These are phyloP conservation scores for Phaffia tasmanica DNA, from an alignment of 768 basidiomycete species.

Conservation along the genomic window DNA sequence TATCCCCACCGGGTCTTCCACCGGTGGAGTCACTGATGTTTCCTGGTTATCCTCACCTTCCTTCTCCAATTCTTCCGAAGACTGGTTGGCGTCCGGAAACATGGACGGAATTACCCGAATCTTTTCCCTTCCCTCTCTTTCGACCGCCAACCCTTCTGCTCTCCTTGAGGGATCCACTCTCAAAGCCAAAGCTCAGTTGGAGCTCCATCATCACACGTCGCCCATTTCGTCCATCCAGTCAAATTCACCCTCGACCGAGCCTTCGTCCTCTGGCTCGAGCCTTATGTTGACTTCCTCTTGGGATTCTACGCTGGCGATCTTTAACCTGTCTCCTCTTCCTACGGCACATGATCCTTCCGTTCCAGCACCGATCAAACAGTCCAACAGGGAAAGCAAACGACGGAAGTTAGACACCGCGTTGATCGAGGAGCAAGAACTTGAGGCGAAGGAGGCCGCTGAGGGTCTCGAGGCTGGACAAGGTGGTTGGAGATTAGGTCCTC, in stretches of 20 bases:
- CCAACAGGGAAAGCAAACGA: slow-evolving; percentile 49
- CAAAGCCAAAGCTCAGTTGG: slow-evolving; percentile 47
- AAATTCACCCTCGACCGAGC: slow-evolving; percentile 30
- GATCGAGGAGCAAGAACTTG: slow-evolving; percentile 41
- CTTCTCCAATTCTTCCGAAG: slow-evolving; percentile 30
- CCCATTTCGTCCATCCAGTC: slow-evolving; percentile 59
- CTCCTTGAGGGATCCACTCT: background rate
- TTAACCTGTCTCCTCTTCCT: slow-evolving; percentile 29
- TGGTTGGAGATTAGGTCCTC: slow-evolving; percentile 47
- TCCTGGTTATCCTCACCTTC: slow-evolving; percentile 34
- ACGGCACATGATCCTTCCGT: slow-evolving; percentile 45
- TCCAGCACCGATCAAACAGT: slow-evolving; percentile 16
- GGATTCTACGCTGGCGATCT: slow-evolving; percentile 76
- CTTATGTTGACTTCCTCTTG: slow-evolving; percentile 69
- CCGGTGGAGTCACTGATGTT: slow-evolving; percentile 36
- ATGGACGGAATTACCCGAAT: slow-evolving; percentile 37
- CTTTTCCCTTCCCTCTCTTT: slow-evolving; percentile 37
- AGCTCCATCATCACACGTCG: slow-evolving; percentile 70
- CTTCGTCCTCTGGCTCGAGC: slow-evolving; percentile 42
- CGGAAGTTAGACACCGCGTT: slow-evolving; percentile 40
- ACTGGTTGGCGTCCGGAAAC: slow-evolving; percentile 36
- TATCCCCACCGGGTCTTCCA: slow-evolving; percentile 35
- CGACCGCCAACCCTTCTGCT: slow-evolving; percentile 26
- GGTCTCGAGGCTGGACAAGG: slow-evolving; percentile 26
- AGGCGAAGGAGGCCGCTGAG: slow-evolving; percentile 43